Evolutionary conservation across 2,329 filamentous ascomycete genomes (phyloP), one percentile per base, ranked within the genome.

Genomic region (Fusarium dimerum): DNA sequence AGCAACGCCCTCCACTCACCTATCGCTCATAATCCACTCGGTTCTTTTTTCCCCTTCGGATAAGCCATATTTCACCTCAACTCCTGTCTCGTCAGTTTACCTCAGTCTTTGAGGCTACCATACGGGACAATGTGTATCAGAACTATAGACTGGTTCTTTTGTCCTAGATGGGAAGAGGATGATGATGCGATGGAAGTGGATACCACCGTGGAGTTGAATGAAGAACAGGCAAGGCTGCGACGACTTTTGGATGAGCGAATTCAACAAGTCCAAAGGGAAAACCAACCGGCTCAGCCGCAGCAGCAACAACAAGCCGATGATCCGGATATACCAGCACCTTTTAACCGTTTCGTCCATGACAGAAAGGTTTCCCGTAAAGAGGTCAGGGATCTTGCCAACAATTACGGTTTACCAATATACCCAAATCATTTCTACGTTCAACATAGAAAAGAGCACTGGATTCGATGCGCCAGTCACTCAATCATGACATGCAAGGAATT

Each of bases 61-160:
- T 26, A 7, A 26, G 20, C 20, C 20, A 26, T 7, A 26, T 26
- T 26, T 26, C 20, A 26, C 5, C 39, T 20, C 9, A 16, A 9
- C 39, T 40, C 13, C 11, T 36, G 10, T 15, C 13, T 4, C 4
- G 3, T 9, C 32, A 5, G 32, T 12, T 15, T 36, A 12, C 10
- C 13, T 36, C 32, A 5, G 11, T 36, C 13, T 12, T 36, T 4
- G 13, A 36, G 10, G 11, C 10, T n/a, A 13, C 17, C 39, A 12
- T 40, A 15, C 39, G 39, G n/a, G 39, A 61, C 12, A 20, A 62
- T 61, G 56, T 62, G 59, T 39, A 62, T 57, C 40, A 49, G 40
- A 32, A 12, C 57, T 16, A 48, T 18, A 16, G 46, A 49, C 7
- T 62, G 59, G 59, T 62, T 56, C 46, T 50, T 45, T 39, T 62